Conservation (phyloP, 163 green algal genomes). For the Scenedesmus sp. region DNA sequence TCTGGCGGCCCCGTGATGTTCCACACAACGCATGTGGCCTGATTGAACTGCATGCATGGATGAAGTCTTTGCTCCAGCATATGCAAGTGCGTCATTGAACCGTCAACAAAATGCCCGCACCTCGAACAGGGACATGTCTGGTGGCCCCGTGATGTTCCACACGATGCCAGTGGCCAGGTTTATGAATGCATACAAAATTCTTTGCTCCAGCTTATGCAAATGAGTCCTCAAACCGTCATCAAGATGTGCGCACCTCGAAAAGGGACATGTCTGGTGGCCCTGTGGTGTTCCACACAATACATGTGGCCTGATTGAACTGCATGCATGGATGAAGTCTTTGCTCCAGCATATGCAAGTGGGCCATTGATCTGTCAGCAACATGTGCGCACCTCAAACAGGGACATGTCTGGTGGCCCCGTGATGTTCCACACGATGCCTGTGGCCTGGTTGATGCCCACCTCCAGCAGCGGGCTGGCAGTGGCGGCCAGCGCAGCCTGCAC, state of each 20-base stretch:
- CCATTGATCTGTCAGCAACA: neutral
- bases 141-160: slow-evolving; percentile 96
- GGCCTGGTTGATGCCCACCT: slow-evolving; percentile 90
- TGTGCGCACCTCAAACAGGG: slow-evolving; percentile 83
- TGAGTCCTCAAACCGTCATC: neutral
- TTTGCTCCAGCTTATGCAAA: too few relatives aligned
- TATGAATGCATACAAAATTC: slow-evolving; percentile 60
- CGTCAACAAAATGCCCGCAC: slow-evolving; percentile 54
- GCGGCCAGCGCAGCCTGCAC: slow-evolving; percentile 86
- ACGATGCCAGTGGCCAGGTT: slow-evolving; percentile 94
- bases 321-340: too few relatives aligned
- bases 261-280: slow-evolving; percentile 88
- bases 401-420: slow-evolving; percentile 90
- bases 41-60: slow-evolving; percentile 65
- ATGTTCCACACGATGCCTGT: slow-evolving; percentile 99
- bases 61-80: too few relatives aligned
- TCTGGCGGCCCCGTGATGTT: slow-evolving; percentile 95
- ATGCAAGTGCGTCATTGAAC: too few relatives aligned
- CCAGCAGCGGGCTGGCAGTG: slow-evolving; percentile 91
- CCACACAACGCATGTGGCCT: slow-evolving; percentile 94
- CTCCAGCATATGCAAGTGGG: too few relatives aligned
- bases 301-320: slow-evolving; percentile 85
- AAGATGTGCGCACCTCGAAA: slow-evolving; percentile 76
- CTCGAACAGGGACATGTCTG: slow-evolving; percentile 90
- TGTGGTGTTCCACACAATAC: slow-evolving; percentile 98